These are phyloP conservation scores for Daedalea quercina DNA, from an alignment of 768 basidiomycete genomes.

Conservation along the genomic window DNA sequence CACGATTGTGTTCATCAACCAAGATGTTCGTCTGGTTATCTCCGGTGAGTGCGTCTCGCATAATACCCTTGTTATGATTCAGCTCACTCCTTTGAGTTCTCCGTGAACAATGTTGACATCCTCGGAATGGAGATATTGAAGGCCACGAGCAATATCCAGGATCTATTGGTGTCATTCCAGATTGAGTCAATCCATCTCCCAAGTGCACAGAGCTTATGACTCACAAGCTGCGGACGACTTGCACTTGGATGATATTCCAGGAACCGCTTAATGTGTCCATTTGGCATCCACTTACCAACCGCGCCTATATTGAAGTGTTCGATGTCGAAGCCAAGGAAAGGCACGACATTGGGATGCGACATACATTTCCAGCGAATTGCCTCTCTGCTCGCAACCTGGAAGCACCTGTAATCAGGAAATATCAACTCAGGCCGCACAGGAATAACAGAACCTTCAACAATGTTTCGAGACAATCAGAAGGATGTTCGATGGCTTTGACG, in stretches of 20 bases:
- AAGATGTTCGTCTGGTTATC: constrained; percentile 18
- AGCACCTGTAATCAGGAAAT: no score
- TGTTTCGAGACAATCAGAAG: no score
- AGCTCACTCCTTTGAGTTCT: constrained; percentile 18
- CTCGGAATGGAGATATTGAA: constrained; percentile 15
- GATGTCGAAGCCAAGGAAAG: constrained; percentile 11
- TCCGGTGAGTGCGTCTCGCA: background rate
- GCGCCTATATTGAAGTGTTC: constrained; percentile 6
- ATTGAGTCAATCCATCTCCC: background rate
- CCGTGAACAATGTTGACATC: constrained; percentile 16
- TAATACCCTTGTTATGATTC: background rate
- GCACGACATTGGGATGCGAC: constrained; percentile 10
- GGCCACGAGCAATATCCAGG: constrained; percentile 13
- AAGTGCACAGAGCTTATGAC: no score
- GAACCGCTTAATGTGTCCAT: constrained; percentile 8
- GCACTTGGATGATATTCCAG: background rate
- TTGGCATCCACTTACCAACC: constrained; percentile 2
- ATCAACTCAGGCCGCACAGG: no score
- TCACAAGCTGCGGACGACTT: background rate
- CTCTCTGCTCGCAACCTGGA: constrained; percentile 8
- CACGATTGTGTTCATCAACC: constrained; percentile 11
- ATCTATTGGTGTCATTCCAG: constrained; percentile 9
- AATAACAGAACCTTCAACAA: no score
- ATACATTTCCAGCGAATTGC: constrained; percentile 9
- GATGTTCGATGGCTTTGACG: no score